Evolutionary conservation across 139 green algal genomes (phyloP).

Genomic region (Tetraselmis striata): DNA sequence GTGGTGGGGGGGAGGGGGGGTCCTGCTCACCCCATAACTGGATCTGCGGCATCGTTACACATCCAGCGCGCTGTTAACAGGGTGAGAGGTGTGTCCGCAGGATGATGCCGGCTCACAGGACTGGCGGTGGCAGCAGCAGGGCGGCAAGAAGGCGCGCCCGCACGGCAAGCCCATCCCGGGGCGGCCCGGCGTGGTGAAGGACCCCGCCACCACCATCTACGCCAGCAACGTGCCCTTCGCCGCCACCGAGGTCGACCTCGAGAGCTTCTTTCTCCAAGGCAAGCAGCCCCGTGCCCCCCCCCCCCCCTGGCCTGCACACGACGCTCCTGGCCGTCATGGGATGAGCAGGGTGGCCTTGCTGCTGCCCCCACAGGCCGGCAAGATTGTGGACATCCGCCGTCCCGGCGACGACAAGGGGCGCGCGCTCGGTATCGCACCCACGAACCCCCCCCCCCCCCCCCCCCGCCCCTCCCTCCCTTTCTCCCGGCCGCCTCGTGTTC

Average conservation of each 20-base stretch:
- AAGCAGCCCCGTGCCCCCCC: constrained; percentile 17
- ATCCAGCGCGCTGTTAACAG: no score
- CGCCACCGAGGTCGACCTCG: constrained; percentile 57
- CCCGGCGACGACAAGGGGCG: neutral
- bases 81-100: neutral
- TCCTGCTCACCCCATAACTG: no score
- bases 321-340: no score
- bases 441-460: no score
- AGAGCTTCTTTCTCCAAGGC: constrained; percentile 56
- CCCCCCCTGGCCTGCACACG: neutral
- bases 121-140: constrained; percentile 55
- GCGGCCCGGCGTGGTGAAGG: constrained; percentile 45
- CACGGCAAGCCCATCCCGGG: constrained; percentile 19
- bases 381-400: neutral
- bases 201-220: constrained; percentile 56
- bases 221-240: constrained; percentile 68
- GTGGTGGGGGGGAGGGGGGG: no score
- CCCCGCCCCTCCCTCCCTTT: no score
- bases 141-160: constrained; percentile 21
- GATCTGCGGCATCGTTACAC: no score
- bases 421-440: neutral
- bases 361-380: neutral
- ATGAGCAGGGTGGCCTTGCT: neutral
- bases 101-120: constrained; percentile 12
- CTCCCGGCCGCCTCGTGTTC: no score